Evolutionary conservation across 306 rosid species (phyloP).

Genomic region (Chamaecrista fasciculata): DNA sequence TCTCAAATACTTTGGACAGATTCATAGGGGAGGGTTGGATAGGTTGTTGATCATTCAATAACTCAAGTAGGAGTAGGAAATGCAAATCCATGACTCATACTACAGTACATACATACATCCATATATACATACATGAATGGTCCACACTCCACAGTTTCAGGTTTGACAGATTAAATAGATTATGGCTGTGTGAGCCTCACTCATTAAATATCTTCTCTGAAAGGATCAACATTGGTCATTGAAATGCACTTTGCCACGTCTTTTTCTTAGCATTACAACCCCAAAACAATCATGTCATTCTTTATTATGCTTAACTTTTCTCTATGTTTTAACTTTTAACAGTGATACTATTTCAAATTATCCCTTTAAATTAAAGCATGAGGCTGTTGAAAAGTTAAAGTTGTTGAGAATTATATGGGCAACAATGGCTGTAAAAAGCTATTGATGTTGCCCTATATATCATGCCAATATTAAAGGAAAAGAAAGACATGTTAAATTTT

Average conservation of each 20-base stretch:
- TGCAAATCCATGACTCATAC: no score
- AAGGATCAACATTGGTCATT: conserved; percentile 26
- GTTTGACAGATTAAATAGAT: conserved; percentile 34
- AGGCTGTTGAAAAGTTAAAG: conserved; percentile 20
- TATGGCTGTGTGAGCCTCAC: no score
- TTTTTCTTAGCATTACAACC: conserved; percentile 30
- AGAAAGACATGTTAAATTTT: conserved; percentile 25
- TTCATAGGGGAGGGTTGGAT: background rate
- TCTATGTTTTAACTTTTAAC: conserved; percentile 23
- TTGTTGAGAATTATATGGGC: conserved; percentile 18
- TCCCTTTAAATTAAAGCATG: conserved; percentile 38
- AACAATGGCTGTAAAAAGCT: conserved; percentile 26
- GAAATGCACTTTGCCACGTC: conserved; percentile 29
- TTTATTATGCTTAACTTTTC: no score
- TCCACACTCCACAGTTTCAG: conserved; percentile 26
- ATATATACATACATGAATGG: no score
- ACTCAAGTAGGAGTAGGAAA: background rate
- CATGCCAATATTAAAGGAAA: conserved; percentile 34
- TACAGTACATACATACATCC: no score
- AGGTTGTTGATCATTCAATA: conserved; percentile 23
- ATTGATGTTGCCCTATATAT: conserved; percentile 34
- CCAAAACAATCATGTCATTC: conserved; percentile 24
- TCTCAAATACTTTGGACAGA: background rate
- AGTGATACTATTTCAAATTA: conserved; percentile 7
- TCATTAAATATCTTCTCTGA: no score